phyloP scores from a whole-genome alignment of 306 rosid species.

The Lathyrus sativus region DNA sequence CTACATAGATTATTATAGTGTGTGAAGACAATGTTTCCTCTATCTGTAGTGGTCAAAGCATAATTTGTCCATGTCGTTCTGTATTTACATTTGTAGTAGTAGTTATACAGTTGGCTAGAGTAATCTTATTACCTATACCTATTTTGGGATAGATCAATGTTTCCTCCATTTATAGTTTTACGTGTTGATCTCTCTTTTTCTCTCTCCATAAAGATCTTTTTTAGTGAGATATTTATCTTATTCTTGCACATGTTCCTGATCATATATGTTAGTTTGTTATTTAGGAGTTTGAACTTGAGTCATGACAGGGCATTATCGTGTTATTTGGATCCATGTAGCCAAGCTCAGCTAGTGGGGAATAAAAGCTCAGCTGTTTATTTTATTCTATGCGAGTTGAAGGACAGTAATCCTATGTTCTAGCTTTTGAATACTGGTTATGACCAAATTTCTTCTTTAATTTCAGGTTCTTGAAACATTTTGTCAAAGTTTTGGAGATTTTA shows the following conservation, averaged over 20 bases:
- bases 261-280: background rate
- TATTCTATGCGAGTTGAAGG: slow-evolving; percentile 25
- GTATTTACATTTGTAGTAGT: slow-evolving; percentile 1
- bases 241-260: background rate
- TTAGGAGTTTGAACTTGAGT: background rate
- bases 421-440: slow-evolving; percentile 28
- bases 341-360: background rate
- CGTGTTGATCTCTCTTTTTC: background rate
- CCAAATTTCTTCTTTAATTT: slow-evolving; percentile 31
- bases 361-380: background rate
- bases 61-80: background rate
- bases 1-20: too few relatives aligned
- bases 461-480: slow-evolving; percentile 54
- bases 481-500: slow-evolving; percentile 46
- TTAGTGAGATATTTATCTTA: slow-evolving; percentile 13
- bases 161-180: background rate
- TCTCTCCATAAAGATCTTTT: background rate
- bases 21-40: background rate
- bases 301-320: background rate
- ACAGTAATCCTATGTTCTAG: slow-evolving; percentile 1
- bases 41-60: background rate
- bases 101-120: slow-evolving; percentile 5
- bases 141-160: background rate
- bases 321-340: slow-evolving; percentile 2
- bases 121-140: slow-evolving; percentile 25